A percentile compares a stretch with the other conserved stretches of the same genome.
phyloP scores from a whole-genome alignment of 805 yeast species.

The Cyberlindnera lachancei region DNA sequence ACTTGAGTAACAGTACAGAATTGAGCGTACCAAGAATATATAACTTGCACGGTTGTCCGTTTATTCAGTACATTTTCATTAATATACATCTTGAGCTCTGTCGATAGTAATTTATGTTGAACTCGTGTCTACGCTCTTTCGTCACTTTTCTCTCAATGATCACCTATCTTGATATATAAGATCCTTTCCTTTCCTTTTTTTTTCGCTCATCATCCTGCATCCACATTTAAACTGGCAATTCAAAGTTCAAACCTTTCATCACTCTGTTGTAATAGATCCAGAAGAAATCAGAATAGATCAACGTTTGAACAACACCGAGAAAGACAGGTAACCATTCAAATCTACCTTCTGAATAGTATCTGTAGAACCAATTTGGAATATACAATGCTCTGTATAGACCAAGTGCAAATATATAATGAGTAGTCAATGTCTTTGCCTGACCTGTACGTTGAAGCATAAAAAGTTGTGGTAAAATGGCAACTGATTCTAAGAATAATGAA shows the following conservation, averaged over 20 bases:
- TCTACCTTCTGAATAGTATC: conserved; percentile 56
- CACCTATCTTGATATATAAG: no score
- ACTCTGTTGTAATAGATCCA: conserved; percentile 82
- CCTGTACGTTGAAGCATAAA: conserved; percentile 87
- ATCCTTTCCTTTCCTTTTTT: no score
- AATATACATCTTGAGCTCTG: no score
- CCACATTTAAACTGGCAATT: conserved; percentile 45
- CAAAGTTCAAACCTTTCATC: conserved; percentile 68
- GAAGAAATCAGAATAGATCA: conserved; percentile 90
- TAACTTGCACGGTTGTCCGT: no score
- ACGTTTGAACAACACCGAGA: conserved; percentile 82
- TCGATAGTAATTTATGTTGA: no score
- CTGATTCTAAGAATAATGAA: conserved; percentile 86
- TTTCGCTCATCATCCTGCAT: no score
- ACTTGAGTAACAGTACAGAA: no score
- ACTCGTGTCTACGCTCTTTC: no score
- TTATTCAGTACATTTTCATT: no score
- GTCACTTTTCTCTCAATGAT: no score
- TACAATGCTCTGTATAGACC: conserved; percentile 87
- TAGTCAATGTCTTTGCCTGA: conserved; percentile 77
- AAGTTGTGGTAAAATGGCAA: conserved; percentile 88
- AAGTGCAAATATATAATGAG: conserved; percentile 89
- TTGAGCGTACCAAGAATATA: no score
- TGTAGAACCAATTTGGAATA: conserved; percentile 92
- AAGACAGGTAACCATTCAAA: conserved; percentile 64